Conservation (phyloP, 129 eudicot genomes). For the Saussurea involucrata region DNA sequence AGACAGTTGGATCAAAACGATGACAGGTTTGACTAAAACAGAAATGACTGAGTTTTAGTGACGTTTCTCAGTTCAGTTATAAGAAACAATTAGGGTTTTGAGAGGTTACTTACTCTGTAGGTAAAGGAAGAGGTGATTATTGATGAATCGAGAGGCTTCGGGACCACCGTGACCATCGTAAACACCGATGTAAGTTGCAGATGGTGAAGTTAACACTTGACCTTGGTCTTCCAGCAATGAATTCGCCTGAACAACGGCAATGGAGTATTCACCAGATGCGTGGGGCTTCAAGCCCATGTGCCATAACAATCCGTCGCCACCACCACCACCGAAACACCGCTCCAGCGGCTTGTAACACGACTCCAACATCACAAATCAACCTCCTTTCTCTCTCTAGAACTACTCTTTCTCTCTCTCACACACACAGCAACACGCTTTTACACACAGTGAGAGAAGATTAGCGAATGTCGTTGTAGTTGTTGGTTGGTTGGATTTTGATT, state of each 20-base stretch:
- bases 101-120: constrained; percentile 39
- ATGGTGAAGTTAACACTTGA: constrained; percentile 56
- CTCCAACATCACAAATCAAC: constrained; percentile 37
- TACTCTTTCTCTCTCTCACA: constrained; percentile 4
- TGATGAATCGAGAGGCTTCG: constrained; percentile 62
- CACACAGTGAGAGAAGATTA: constrained; percentile 9
- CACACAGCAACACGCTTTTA: not conserved
- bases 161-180: constrained; percentile 81
- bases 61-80: constrained; percentile 6
- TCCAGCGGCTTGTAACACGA: constrained; percentile 60
- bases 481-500: constrained; percentile 18
- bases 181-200: constrained; percentile 62
- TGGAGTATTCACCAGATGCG: constrained; percentile 60
- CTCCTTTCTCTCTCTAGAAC: constrained; percentile 9
- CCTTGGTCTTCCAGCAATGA: constrained; percentile 60
- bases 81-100: constrained; percentile 19
- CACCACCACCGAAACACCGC: constrained; percentile 50
- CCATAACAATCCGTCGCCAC: constrained; percentile 56
- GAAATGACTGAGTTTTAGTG: not conserved
- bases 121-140: constrained; percentile 41
- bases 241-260: constrained; percentile 72
- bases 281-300: constrained; percentile 59
- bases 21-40: not conserved
- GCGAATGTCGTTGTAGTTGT: constrained; percentile 27
- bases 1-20: constrained; percentile 11